A percentile compares a stretch with the other conserved stretches of the same genome.
These are phyloP conservation scores for Saccharata proteae DNA, from an alignment of 2,329 filamentous ascomycete genomes.

Conservation along the genomic window DNA sequence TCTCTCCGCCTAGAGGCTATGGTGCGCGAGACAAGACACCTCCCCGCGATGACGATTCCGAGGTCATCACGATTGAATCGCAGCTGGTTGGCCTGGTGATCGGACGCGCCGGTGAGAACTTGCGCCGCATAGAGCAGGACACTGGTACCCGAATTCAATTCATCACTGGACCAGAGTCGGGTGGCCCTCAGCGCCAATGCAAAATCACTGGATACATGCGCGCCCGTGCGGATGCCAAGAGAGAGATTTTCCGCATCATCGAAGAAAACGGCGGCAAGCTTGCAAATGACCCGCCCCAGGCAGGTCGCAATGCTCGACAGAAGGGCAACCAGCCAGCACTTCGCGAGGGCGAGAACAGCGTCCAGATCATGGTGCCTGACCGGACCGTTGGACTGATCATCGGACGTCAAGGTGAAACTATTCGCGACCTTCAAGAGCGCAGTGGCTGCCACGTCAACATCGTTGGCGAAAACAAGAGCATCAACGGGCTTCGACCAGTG, in stretches of 20 bases:
- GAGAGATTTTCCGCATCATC: slow-evolving; percentile 77
- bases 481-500: slow-evolving; percentile 79
- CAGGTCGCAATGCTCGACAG: slow-evolving; percentile 15
- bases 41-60: slow-evolving; percentile 55
- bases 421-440: slow-evolving; percentile 80
- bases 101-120: slow-evolving; percentile 78
- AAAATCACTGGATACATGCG: slow-evolving; percentile 67
- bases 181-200: slow-evolving; percentile 66
- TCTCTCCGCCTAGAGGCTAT: slow-evolving; percentile 47
- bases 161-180: slow-evolving; percentile 59
- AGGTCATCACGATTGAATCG: slow-evolving; percentile 78
- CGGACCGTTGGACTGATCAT: slow-evolving; percentile 88
- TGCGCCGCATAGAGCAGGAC: slow-evolving; percentile 72
- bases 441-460: slow-evolving; percentile 96
- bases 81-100: slow-evolving; percentile 83
- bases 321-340: slow-evolving; percentile 34
- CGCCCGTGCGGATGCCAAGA: slow-evolving; percentile 64
- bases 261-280: slow-evolving; percentile 61
- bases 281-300: slow-evolving; percentile 25
- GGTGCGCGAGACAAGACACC: slow-evolving; percentile 47
- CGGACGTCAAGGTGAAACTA: slow-evolving; percentile 85
- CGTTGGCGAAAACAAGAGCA: slow-evolving; percentile 82
- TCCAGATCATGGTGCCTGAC: slow-evolving; percentile 91
- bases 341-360: slow-evolving; percentile 70
- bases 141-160: slow-evolving; percentile 81